Base-by-base conservation (phyloP, 257 asterid genomes). In the Rauvolfia tetraphylla region DNA sequence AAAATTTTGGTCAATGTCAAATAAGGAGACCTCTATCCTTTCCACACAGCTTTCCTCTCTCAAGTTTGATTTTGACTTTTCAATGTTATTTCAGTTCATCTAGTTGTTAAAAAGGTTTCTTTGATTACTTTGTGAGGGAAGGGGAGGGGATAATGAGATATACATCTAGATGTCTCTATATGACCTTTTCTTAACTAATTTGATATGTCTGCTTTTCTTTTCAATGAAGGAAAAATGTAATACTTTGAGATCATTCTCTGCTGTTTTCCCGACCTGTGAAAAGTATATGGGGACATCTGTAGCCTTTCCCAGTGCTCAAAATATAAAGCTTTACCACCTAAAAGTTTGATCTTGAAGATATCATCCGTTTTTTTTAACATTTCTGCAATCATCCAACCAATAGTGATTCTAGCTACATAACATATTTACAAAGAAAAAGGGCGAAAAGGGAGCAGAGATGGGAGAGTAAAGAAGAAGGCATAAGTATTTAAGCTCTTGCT, bases 11-110 rank as follows among this genome's bases (percentile, higher is more conserved):
- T 58, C 34, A 9, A 10, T 25, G 13, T 27, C 33, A 58, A 23
- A 58, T 58, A n/a, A 58, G 25, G 11, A 58, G 17, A 58, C n/a
- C 34, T 58, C 3, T n/a, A 12, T 58, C 29, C 34, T 25, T 58
- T 34, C 18, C 4, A 5, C 15, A 58, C 11, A 9, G n/a, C 65
- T 58, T 4, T 11, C 34, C 18, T 61, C 17, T 61, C 22, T 29
- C 68, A 61, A 29, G 68, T 61, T 58, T n/a, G 31, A 58, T 58
- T 58, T 58, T 58, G 27, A 58, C 29, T 56, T 58, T 58, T 58
- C 65, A 58, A 3, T 3, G 56, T 49, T 49, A 49, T 49, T 49
- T 17, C 56, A 49, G 56, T 49, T 49, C 56, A 58, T 23, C 9
- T 17, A 58, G 65, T 58, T 10, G 10, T n/a, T 10, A 34, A 17